Evolutionary conservation across 495 filamentous ascomycete genomes (phyloP), one percentile per base, ranked within the genome.

Genomic region (Penicillium cinerascens): DNA sequence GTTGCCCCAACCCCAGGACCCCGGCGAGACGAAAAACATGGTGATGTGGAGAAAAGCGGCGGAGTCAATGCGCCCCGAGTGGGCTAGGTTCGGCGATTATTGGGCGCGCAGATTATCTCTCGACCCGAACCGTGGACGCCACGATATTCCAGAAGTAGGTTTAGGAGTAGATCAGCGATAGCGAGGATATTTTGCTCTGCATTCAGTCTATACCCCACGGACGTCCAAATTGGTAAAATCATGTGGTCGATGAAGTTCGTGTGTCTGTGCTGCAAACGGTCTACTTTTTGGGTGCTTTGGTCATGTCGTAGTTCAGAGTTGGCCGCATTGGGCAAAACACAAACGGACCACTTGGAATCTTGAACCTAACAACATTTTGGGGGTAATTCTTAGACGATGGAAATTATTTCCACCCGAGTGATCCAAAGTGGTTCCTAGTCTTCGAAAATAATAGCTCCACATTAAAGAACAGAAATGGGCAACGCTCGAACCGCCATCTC

Each of bases 241-340:
- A 29, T 33, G 29, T 33, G 29, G 8, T 13, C 10, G 29, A 23
- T 6, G 6, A 23, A 23, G 22, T 3, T 33, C 29, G 10, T 10
- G 29, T 33, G 10, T 10, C 29, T 13, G 29, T 33, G 29, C 29
- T 33, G 29, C 29, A 33, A 33, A 33, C 29, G 11, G 29, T 1
- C 11, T 1, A 29, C 7, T 5, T 29, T 10, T 5, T 6, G 7
- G 7, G 1, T 29, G 26, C 11, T 6, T 29, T 29, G 26, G 11
- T 29, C n/a, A n/a, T n/a, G n/a, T n/a, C n/a, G n/a, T n/a, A n/a
- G 26, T 6, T 6, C 11, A 4, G 26, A 33, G 11, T 3, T 33
- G 18, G 36, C 56, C 59, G 59, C 49, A 51, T 62, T 37, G 41
- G 46, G 52, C 9, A 44, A 46, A 39, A 26, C 7, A 16, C 10